Evolutionary conservation across 2,329 filamentous ascomycete species (phyloP).

Genomic region (Knufia petricola): DNA sequence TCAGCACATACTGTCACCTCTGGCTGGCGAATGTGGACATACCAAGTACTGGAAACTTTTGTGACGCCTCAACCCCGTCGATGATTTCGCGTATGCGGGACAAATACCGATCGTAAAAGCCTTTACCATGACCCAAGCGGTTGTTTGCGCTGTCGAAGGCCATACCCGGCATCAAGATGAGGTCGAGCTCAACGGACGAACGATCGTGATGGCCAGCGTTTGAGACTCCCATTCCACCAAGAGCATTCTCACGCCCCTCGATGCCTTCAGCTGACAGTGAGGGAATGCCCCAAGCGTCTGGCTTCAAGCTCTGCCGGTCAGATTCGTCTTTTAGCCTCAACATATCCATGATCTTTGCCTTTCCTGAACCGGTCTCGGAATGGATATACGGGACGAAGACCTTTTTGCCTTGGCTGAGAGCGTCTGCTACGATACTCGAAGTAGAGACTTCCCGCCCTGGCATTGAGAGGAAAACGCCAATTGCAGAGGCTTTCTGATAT

Average conservation of each 20-base stretch:
- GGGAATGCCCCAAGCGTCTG: conserved; percentile 92
- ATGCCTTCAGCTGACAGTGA: conserved; percentile 61
- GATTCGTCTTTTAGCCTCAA: conserved; percentile 61
- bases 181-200: conserved; percentile 51
- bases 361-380: conserved; percentile 32
- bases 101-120: conserved; percentile 93
- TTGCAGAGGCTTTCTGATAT: conserved; percentile 62
- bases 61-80: conserved; percentile 19
- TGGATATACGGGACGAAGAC: conserved; percentile 91
- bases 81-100: conserved; percentile 25
- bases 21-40: conserved; percentile 19
- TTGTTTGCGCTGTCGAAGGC: conserved; percentile 71
- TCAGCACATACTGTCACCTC: conserved; percentile 19
- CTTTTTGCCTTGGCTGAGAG: conserved; percentile 64
- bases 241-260: conserved; percentile 57
- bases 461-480: conserved; percentile 93
- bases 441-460: conserved; percentile 79
- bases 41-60: conserved; percentile 4
- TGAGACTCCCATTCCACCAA: conserved; percentile 44
- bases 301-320: conserved; percentile 68
- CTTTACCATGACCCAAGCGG: conserved; percentile 84
- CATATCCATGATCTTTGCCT: conserved; percentile 86
- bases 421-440: conserved; percentile 68
- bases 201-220: conserved; percentile 17
- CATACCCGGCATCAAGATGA: conserved; percentile 86